Conservation (phyloP, 2,329 filamentous ascomycete species). For the Ophiostoma novo-ulmi region DNA sequence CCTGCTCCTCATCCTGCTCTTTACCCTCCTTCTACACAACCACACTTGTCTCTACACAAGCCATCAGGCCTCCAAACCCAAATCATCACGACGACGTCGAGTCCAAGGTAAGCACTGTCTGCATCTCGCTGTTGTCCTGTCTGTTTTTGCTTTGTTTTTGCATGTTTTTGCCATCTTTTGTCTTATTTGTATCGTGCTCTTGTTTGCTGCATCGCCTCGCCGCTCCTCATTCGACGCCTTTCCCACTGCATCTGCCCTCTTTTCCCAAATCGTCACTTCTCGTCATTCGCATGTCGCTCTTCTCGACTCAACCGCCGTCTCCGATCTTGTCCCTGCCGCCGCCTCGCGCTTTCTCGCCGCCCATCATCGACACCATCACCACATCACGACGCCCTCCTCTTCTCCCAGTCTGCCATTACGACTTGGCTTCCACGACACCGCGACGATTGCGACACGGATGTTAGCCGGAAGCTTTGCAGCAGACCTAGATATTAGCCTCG, state of each 20-base stretch:
- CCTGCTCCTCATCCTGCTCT: neutral
- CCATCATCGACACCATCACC: neutral
- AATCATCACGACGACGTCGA: slow-evolving; percentile 6
- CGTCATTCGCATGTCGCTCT: neutral
- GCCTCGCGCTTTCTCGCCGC: neutral
- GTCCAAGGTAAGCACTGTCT: neutral
- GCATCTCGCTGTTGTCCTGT: neutral
- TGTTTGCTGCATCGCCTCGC: neutral
- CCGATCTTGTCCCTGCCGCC: neutral
- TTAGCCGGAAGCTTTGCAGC: neutral
- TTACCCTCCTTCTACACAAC: neutral
- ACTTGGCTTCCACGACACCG: neutral
- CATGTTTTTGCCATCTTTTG: neutral
- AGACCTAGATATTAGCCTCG: neutral
- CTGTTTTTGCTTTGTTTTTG: neutral
- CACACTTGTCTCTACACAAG: neutral
- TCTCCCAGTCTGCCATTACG: neutral
- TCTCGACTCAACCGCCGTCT: neutral
- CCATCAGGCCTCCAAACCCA: neutral
- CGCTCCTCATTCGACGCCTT: neutral
- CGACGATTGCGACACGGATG: neutral
- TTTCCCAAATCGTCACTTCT: neutral
- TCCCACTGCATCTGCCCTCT: neutral
- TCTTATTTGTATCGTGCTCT: neutral
- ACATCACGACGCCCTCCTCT: neutral